phyloP scores from a whole-genome alignment of 768 basidiomycete species.

The Suillus decipiens region DNA sequence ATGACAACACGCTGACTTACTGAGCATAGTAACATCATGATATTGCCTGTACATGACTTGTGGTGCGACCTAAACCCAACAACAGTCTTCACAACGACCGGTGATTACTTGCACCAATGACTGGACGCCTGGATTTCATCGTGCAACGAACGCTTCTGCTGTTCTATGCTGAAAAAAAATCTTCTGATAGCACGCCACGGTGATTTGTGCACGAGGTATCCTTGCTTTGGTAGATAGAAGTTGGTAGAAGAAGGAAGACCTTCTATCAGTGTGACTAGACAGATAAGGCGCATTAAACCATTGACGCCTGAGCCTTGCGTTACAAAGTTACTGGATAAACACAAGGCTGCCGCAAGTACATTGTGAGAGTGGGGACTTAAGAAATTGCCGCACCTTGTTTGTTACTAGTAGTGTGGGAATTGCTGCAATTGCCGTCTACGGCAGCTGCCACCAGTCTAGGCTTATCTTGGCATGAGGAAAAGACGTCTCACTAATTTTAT shows the following conservation, averaged over 20 bases:
- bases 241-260: not conserved
- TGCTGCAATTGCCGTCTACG: not conserved
- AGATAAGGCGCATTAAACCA: constrained; percentile 7
- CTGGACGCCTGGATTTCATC: constrained; percentile 3
- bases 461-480: constrained; percentile 2
- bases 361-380: not conserved
- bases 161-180: constrained; percentile 2
- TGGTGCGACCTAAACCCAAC: not conserved
- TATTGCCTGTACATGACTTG: constrained; percentile 3
- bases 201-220: constrained; percentile 9
- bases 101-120: constrained; percentile 9
- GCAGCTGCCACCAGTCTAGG: not conserved
- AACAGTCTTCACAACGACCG: not conserved
- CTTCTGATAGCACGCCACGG: constrained; percentile 8
- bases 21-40: not conserved
- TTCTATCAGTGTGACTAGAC: constrained; percentile 6
- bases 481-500: constrained; percentile 3
- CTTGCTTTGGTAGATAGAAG: constrained; percentile 8
- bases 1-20: not conserved
- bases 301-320: constrained; percentile 7
- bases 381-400: not conserved
- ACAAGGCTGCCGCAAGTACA: constrained; percentile 5
- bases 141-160: not conserved
- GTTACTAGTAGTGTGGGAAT: constrained; percentile 5
- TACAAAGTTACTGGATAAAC: constrained; percentile 6